Evolutionary conservation across 2,329 filamentous ascomycete genomes (phyloP), one percentile per base, ranked within the genome.

Genomic region (Pezicula rhizophila): DNA sequence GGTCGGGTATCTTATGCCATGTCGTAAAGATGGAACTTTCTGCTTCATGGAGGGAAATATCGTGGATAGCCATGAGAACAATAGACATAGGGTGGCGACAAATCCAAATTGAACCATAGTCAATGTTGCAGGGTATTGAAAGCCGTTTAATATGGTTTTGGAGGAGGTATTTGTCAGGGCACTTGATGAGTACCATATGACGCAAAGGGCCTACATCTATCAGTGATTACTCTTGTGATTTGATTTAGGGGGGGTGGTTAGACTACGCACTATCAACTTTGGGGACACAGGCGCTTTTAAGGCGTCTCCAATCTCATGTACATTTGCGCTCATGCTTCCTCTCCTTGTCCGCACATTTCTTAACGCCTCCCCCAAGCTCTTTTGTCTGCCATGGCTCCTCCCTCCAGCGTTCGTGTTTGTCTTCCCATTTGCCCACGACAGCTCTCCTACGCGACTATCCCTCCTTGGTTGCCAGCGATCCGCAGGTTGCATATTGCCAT

Each of bases 151-250:
- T 63, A 99, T 99, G 15, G 92, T 88, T 71, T 99, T 99, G 46
- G 93, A 96, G 20, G 93, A 97, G 2, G 93, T 96, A 66, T 97
- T 99, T 53, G 93, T 96, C 59, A 97, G 74, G 54, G 95, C 93
- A 39, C 92, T 97, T 20, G 91, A 95, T 66, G 87, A 79, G 73
- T 97, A 99, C 93, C 93, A 97, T 63, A 92, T 71, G 50, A 91
- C 72, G 69, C 92, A 97, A 43, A 96, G 82, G 45, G 79, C 70
- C 92, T 96, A 68, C 58, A 59, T 23, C 52, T 34, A 65, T 66
- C 52, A 64, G 55, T 59, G 44, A 46, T 42, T 46, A 38, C 31
- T 42, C 28, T 43, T 41, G 39, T 37, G 31, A 15, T 26, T 28
- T 25, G 17, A 39, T 23, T 18, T 25, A 40, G 37, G 35, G n/a